Evolutionary conservation across 495 filamentous ascomycete species (phyloP).

Genomic region (Daldinia caldariorum): DNA sequence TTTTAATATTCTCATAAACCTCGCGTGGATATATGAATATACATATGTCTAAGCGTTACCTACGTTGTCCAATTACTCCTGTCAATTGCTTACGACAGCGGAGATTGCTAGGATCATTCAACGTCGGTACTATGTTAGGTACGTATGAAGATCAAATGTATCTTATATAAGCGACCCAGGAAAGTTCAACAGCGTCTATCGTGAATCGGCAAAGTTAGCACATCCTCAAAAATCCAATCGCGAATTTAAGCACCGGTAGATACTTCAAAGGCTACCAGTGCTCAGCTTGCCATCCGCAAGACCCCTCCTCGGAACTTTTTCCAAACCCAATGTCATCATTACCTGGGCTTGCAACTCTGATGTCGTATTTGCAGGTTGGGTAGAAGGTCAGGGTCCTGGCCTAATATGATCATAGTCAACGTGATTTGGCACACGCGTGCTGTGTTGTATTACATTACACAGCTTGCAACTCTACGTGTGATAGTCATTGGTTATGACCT

Average conservation of each 20-base stretch:
- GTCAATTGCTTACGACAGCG: background rate
- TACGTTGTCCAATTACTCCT: background rate
- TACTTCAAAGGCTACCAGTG: background rate
- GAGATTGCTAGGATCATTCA: no score
- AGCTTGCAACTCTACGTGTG: background rate
- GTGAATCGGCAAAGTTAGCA: no score
- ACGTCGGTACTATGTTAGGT: no score
- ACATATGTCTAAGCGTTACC: background rate
- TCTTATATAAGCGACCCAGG: no score
- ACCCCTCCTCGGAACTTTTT: background rate
- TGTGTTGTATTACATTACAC: background rate
- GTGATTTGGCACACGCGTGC: background rate
- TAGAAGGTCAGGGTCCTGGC: background rate
- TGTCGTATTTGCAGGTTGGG: background rate
- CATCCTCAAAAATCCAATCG: no score
- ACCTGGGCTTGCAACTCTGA: background rate
- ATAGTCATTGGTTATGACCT: background rate
- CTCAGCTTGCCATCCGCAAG: background rate
- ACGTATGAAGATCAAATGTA: no score
- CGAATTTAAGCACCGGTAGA: background rate
- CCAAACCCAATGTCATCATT: background rate
- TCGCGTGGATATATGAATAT: background rate
- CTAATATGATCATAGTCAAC: background rate
- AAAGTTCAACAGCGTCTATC: no score
- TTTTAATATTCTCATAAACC: background rate